Base-by-base conservation (phyloP, 768 basidiomycete genomes). In the Neoboletus magnificus region DNA sequence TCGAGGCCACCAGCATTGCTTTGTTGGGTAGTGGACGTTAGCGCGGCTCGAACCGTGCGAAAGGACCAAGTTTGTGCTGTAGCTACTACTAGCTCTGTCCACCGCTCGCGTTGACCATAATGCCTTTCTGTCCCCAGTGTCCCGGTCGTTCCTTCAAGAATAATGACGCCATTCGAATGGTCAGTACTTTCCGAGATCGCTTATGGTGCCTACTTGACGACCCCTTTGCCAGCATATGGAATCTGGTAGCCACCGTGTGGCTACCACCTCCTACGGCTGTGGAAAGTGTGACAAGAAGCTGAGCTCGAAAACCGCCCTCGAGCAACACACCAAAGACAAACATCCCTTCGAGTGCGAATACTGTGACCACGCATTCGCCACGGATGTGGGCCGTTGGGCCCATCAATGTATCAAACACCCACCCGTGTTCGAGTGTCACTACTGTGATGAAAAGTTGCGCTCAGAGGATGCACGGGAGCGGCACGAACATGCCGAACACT, bases 61-160 rank as follows among this genome's bases (percentile, higher is more conserved):
- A 57, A 32, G n/a, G 4, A 5, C 7, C 5, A 32, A 12, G 30
- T 5, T 8, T n/a, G 12, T 13, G 10, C 15, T 29, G 22, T 8
- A 6, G 27, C 27, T 27, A 5, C 27, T 27, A 27, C 27, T 27
- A 27, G 27, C n/a, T 6, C 25, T 44, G 13, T 18, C n/a, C 4
- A n/a, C 30, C 22, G 8, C 30, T 29, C 15, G 4, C n/a, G 25
- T 20, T n/a, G 18, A 56, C 33, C 2, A 42, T 29, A 12, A 70
- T 71, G 68, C 33, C 54, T n/a, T 15, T 4, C 12, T 70, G 68
- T 27, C 1, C 40, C 13, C 18, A 5, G 7, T 71, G 68, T 55
- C 53, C 63, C 7, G 39, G 43, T 25, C 57, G 70, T 27, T 36
- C 2, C 15, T 70, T 71, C 41, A 32, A 18, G 4, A 27, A 67